phyloP scores from a whole-genome alignment of 306 rosid species.

The Hippophae tibetana region DNA sequence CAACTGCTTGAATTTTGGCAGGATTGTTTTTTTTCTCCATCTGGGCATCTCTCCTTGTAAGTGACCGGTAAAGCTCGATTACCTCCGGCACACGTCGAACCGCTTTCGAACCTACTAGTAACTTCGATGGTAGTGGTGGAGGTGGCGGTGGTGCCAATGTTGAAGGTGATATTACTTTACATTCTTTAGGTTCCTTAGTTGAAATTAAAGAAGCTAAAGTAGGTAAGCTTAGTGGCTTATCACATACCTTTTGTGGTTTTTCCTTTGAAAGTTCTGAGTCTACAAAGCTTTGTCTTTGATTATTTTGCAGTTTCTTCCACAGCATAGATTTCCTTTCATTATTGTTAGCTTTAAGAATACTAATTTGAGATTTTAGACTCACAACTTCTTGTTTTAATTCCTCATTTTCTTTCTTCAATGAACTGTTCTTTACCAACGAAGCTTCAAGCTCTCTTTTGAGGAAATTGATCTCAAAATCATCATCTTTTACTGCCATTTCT shows the following conservation, averaged over 20 bases:
- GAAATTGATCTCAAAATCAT: slow-evolving; percentile 36
- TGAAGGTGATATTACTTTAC: slow-evolving; percentile 22
- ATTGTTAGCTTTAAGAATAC: slow-evolving; percentile 55
- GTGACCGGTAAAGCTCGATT: slow-evolving; percentile 69
- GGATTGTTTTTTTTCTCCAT: slow-evolving; percentile 40
- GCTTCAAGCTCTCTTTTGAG: slow-evolving; percentile 46
- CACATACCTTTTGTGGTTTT: slow-evolving; percentile 26
- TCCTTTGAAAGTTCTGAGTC: slow-evolving; percentile 35
- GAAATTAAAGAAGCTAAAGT: slow-evolving; percentile 21
- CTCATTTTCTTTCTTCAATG: slow-evolving; percentile 62
- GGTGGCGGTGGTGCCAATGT: slow-evolving; percentile 76
- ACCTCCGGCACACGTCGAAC: slow-evolving; percentile 90
- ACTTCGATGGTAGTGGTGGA: slow-evolving; percentile 65
- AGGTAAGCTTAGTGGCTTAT: slow-evolving; percentile 48
- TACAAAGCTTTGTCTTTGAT: slow-evolving; percentile 29
- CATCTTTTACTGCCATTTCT: slow-evolving; percentile 41
- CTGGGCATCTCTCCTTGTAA: slow-evolving; percentile 55
- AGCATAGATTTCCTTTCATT: slow-evolving; percentile 68
- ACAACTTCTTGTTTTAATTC: slow-evolving; percentile 59
- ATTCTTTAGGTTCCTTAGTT: slow-evolving; percentile 28
- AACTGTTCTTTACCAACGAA: slow-evolving; percentile 37
- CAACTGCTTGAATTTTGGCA: slow-evolving; percentile 45
- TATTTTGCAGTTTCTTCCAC: slow-evolving; percentile 80
- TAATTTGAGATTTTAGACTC: slow-evolving; percentile 51
- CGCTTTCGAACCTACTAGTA: slow-evolving; percentile 36